Evolutionary conservation across 2,329 filamentous ascomycete genomes (phyloP).

Genomic region (Periconia sp.): DNA sequence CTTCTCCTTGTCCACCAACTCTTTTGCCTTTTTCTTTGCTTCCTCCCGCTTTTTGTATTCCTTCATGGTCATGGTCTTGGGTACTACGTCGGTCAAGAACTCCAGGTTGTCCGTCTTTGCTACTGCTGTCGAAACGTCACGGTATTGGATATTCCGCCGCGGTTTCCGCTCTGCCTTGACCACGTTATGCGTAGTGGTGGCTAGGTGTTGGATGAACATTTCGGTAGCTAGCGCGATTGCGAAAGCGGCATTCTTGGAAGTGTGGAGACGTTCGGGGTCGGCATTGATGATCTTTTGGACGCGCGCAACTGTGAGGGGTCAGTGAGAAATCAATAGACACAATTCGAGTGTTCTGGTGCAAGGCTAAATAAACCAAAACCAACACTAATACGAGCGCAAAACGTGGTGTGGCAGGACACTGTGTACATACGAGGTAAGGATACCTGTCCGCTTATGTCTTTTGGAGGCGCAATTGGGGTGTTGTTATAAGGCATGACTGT

Average conservation of each 20-base stretch:
- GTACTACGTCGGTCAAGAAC: constrained; percentile 88
- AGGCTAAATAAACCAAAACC: too few species aligned
- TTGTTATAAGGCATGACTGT: constrained; percentile 84
- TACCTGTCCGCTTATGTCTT: constrained; percentile 82
- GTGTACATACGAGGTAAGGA: constrained; percentile 74
- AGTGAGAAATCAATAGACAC: constrained; percentile 4
- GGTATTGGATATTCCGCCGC: constrained; percentile 91
- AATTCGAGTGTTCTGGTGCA: not conserved
- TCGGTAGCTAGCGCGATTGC: constrained; percentile 92
- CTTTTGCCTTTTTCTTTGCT: constrained; percentile 29
- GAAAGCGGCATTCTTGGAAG: constrained; percentile 92
- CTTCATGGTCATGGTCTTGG: constrained; percentile 80
- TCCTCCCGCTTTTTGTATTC: constrained; percentile 68
- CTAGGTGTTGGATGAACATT: constrained; percentile 92
- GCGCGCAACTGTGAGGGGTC: constrained; percentile 68
- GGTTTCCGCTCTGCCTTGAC: constrained; percentile 91
- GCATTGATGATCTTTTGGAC: constrained; percentile 94
- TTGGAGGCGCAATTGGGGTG: constrained; percentile 74
- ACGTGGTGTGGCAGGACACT: not conserved
- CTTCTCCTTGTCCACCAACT: constrained; percentile 40
- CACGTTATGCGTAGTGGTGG: constrained; percentile 81
- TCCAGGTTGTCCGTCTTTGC: constrained; percentile 90
- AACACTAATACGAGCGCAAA: not conserved
- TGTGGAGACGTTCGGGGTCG: constrained; percentile 75
- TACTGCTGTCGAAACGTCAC: constrained; percentile 86